Base-by-base conservation (phyloP, 2,329 filamentous ascomycete genomes). In the Ophiocordyceps australis region DNA sequence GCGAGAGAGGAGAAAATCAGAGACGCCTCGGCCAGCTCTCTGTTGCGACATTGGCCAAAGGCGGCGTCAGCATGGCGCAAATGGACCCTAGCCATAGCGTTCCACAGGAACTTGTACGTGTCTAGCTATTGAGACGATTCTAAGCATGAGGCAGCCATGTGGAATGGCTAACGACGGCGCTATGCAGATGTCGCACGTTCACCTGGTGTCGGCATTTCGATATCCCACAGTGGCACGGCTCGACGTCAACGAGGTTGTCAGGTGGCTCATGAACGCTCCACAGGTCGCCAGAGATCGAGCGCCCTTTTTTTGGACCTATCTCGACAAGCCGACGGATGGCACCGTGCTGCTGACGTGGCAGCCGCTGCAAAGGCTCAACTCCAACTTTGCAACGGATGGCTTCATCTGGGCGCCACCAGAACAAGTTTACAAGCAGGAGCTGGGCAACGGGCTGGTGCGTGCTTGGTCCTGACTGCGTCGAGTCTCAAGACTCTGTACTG, bases 281-380 rank as follows among this genome's bases (percentile, higher is more conserved):
- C 76, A 80, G 43, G 77, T 93, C 33, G 77, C 85, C 38, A 79
- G 81, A 49, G 77, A 91, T 43, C 62, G 74, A 35, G 75, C 83
- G 25, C 71, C 86, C 3, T 85, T 98, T 63, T 80, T 76, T 52
- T 98, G 86, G 86, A 85, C 78, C 23, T 93, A 86, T 48, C 68
- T 95, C 29, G 73, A 89, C 39, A 67, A 72, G 27, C 86, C 86
- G 9, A 64, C 64, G 27, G 81, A 92, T 50, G 83, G 83, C 29
- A 76, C 74, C 7, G 66, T 93, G 23, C 68, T 89, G 45, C 61
- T 95, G 34, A 77, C 78, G 27, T 95, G 86, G 86, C 83, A 94
- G 47, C 78, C 86, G 3, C 59, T 77, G 27, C 65, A 74, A 39
- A 67, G 74, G 30, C 51, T 79, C 28, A 70, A 68, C 4, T 72